phyloP scores from a whole-genome alignment of 148 eudicot species.

The Silene latifolia region DNA sequence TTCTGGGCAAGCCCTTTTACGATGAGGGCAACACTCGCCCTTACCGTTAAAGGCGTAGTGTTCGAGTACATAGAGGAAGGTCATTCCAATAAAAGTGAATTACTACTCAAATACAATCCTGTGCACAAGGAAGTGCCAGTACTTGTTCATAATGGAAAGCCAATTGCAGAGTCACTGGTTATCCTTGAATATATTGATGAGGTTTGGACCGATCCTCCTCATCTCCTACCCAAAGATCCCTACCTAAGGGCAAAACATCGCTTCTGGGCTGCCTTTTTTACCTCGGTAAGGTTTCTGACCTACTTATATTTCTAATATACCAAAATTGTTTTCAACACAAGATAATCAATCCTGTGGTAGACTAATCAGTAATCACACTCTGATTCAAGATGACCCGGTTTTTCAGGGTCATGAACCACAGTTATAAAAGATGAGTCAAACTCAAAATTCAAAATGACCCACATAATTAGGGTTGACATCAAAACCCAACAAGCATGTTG shows the following conservation, averaged over 20 bases:
- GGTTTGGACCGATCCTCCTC: conserved; percentile 31
- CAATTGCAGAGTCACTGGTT: conserved; percentile 40
- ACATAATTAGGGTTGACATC: no score
- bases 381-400: no score
- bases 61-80: conserved; percentile 35
- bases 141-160: conserved; percentile 26
- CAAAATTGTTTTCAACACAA: no score
- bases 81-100: conserved; percentile 24
- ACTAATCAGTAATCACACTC: no score
- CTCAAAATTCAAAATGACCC: no score
- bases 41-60: conserved; percentile 29
- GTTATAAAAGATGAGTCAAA: no score
- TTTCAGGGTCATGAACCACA: no score
- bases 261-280: conserved; percentile 44
- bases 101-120: conserved; percentile 28
- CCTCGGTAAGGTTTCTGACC: conserved; percentile 3
- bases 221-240: conserved; percentile 48
- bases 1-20: conserved; percentile 29
- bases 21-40: conserved; percentile 22
- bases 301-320: background rate
- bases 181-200: conserved; percentile 63
- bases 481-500: no score
- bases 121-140: conserved; percentile 26
- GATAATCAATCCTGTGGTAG: no score
- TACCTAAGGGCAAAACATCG: conserved; percentile 41